phyloP scores from a whole-genome alignment of 2,329 filamentous ascomycete species.

The Xylariaceae sp. region DNA sequence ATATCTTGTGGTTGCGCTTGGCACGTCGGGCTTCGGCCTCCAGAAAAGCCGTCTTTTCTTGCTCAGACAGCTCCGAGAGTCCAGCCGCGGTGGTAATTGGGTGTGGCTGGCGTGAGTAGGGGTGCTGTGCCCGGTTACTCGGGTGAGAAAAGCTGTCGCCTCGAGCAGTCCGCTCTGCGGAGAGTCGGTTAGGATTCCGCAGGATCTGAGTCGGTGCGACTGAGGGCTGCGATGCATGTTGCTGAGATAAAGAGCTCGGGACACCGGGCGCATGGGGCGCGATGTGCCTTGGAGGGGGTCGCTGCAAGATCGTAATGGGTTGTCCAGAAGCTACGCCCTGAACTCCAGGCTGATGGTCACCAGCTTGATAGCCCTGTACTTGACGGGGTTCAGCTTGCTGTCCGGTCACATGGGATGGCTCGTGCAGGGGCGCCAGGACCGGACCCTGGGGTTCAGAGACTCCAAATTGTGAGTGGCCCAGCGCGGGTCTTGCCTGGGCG shows the following conservation, averaged over 20 bases:
- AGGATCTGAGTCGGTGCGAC: conserved; percentile 63
- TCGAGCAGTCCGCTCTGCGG: too few relatives aligned
- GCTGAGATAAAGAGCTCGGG: conserved; percentile 26
- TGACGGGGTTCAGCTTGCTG: too few relatives aligned
- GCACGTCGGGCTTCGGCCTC: conserved; percentile 90
- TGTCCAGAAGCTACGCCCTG: conserved; percentile 34
- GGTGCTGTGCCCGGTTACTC: conserved; percentile 44
- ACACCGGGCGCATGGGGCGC: conserved; percentile 26
- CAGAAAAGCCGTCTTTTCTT: conserved; percentile 75
- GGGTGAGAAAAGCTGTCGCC: too few relatives aligned
- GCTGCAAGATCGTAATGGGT: conserved; percentile 48
- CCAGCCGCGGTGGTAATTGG: conserved; percentile 59
- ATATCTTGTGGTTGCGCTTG: conserved; percentile 98
- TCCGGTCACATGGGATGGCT: too few relatives aligned
- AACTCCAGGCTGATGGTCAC: conserved; percentile 17
- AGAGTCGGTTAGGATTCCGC: conserved; percentile 69
- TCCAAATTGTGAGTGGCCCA: too few relatives aligned
- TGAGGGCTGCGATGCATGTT: conserved; percentile 31
- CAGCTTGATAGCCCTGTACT: conserved; percentile 16
- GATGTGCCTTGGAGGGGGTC: conserved; percentile 38
- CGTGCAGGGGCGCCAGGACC: too few relatives aligned
- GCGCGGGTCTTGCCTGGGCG: conserved; percentile 52
- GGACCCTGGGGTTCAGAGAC: too few relatives aligned
- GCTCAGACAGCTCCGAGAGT: conserved; percentile 68
- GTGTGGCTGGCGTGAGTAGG: conserved; percentile 47